Evolutionary conservation across 1,284 basidiomycete genomes (phyloP), one percentile per base, ranked within the genome.

Genomic region (Grifola frondosa): DNA sequence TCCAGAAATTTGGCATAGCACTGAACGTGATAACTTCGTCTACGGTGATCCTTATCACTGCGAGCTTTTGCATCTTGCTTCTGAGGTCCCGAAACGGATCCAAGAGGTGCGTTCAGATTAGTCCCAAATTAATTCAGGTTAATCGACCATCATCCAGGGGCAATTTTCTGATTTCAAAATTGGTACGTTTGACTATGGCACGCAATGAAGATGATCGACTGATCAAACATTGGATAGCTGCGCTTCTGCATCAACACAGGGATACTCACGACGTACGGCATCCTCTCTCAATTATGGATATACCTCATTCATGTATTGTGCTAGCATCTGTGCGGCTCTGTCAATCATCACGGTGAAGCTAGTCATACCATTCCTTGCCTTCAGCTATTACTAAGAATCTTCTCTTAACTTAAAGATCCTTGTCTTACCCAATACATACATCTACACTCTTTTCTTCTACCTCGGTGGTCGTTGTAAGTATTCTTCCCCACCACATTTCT

Each of bases 331-430:
- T 28, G 47, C 47, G 20, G 41, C 39, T 43, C 30, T 49, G 30
- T 49, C 47, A 12, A 42, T 49, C 42, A 44, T 49, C 32, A 44
- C 47, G n/a, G n/a, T n/a, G n/a, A n/a, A n/a, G n/a, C n/a, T n/a
- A n/a, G n/a, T n/a, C n/a, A n/a, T n/a, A n/a, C n/a, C n/a, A n/a
- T n/a, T n/a, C n/a, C n/a, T n/a, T n/a, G n/a, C n/a, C n/a, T n/a
- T n/a, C n/a, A n/a, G n/a, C n/a, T n/a, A n/a, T n/a, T n/a, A n/a
- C n/a, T n/a, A n/a, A n/a, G n/a, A n/a, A n/a, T n/a, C n/a, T n/a
- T n/a, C n/a, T n/a, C n/a, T n/a, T n/a, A n/a, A n/a, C n/a, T n/a
- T n/a, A 28, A 28, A 28, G 11, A 49, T 46, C 26, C 37, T 49
- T n/a, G 32, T 42, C 7, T 22, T 46, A 12, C 44, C 42, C 19